phyloP scores from a whole-genome alignment of 805 yeast genomes.

The Starmerella vitae region DNA sequence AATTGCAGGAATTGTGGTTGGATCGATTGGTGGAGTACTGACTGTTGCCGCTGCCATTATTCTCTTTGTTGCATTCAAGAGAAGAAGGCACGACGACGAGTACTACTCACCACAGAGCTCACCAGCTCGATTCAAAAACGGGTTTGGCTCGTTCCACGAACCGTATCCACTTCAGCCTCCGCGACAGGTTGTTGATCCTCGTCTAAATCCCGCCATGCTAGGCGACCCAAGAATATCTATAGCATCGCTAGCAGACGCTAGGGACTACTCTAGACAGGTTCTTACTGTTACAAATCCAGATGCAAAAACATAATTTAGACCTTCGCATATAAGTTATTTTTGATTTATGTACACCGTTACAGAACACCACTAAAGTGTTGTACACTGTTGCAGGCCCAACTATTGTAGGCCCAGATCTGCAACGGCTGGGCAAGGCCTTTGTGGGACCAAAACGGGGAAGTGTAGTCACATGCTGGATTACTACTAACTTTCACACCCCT shows the following conservation, averaged over 20 bases:
- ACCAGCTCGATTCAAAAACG: constrained; percentile 23
- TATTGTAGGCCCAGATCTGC: too few relatives aligned
- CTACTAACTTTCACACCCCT: too few relatives aligned
- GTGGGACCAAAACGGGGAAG: too few relatives aligned
- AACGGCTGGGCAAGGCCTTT: too few relatives aligned
- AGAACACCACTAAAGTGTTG: too few relatives aligned
- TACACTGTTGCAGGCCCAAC: too few relatives aligned
- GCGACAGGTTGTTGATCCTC: constrained; percentile 40
- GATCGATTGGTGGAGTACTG: constrained; percentile 36
- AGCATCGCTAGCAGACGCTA: constrained; percentile 77
- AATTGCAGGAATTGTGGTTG: constrained; percentile 50
- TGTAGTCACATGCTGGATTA: too few relatives aligned
- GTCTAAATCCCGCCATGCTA: constrained; percentile 60
- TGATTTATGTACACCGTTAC: too few relatives aligned
- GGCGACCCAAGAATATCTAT: constrained; percentile 68
- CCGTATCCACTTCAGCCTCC: constrained; percentile 18
- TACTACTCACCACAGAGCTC: constrained; percentile 25
- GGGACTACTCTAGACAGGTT: constrained; percentile 67
- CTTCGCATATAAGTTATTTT: not conserved
- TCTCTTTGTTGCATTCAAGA: constrained; percentile 33
- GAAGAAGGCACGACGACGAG: constrained; percentile 35
- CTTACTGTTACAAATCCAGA: constrained; percentile 85
- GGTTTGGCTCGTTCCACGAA: constrained; percentile 13
- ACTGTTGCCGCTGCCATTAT: constrained; percentile 30
- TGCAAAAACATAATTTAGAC: constrained; percentile 24